Evolutionary conservation across 2,329 filamentous ascomycete species (phyloP).

Genomic region (Diaporthe humulicola): DNA sequence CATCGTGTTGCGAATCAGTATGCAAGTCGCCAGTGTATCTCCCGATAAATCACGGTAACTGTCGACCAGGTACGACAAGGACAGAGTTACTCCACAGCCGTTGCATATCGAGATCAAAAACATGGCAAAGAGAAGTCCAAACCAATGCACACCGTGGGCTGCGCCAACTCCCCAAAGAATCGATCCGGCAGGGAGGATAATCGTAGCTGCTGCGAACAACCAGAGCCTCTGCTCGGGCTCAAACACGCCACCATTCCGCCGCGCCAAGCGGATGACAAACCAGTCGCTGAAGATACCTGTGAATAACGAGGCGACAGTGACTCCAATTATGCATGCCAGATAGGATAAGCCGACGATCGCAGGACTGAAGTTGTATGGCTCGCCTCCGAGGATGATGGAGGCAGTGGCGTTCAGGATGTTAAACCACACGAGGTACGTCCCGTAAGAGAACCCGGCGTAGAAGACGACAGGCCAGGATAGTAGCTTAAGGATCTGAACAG

Average conservation of each 20-base stretch:
- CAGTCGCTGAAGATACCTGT: conserved; percentile 50
- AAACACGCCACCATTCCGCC: conserved; percentile 49
- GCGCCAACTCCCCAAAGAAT: conserved; percentile 66
- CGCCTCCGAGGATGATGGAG: conserved; percentile 49
- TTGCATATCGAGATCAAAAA: conserved; percentile 59
- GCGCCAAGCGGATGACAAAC: conserved; percentile 48
- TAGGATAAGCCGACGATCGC: conserved; percentile 47
- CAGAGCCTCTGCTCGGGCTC: conserved; percentile 50
- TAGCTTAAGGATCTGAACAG: conserved; percentile 49
- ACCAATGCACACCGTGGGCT: conserved; percentile 57
- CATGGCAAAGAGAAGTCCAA: conserved; percentile 63
- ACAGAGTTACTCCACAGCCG: conserved; percentile 57
- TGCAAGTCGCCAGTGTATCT: conserved; percentile 64
- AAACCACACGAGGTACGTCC: conserved; percentile 51
- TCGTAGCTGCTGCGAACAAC: conserved; percentile 49
- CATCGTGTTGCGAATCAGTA: conserved; percentile 48
- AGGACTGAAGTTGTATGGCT: conserved; percentile 49
- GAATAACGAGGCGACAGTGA: conserved; percentile 43
- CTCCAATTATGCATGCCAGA: conserved; percentile 48
- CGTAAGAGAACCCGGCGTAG: conserved; percentile 52
- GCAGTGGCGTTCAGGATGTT: conserved; percentile 53
- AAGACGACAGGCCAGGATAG: conserved; percentile 58
- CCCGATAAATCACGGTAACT: conserved; percentile 61
- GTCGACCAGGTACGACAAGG: conserved; percentile 62
- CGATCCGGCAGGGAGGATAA: conserved; percentile 58